A percentile compares a stretch with the other conserved stretches of the same genome.
These are phyloP conservation scores for Salix arbutifolia DNA, from an alignment of 345 rosid species.

Conservation along the genomic window DNA sequence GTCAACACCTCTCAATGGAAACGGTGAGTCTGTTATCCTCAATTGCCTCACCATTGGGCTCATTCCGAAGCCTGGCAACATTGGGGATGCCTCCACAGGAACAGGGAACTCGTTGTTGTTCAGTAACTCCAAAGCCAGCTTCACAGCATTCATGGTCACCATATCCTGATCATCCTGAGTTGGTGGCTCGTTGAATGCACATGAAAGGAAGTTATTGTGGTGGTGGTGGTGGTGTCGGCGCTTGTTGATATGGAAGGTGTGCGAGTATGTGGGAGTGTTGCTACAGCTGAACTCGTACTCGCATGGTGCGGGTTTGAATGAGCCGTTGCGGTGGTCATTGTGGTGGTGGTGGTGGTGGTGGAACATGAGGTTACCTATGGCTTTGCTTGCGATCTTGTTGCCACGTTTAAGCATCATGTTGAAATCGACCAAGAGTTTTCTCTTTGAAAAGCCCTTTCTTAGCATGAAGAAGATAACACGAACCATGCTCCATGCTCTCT, in stretches of 20 bases:
- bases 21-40: conserved; percentile 94
- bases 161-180: conserved; percentile 49
- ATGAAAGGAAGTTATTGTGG: conserved; percentile 45
- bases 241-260: conserved; percentile 36
- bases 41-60: conserved; percentile 74
- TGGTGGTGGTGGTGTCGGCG: conserved; percentile 20
- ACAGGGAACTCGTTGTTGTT: conserved; percentile 27
- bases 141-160: conserved; percentile 37
- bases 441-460: conserved; percentile 58
- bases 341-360: conserved; percentile 43
- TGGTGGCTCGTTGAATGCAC: conserved; percentile 55
- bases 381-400: conserved; percentile 61
- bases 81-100: conserved; percentile 56
- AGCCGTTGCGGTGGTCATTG: conserved; percentile 13
- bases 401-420: conserved; percentile 75
- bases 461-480: conserved; percentile 67
- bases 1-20: conserved; percentile 56
- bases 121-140: conserved; percentile 55
- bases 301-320: conserved; percentile 8
- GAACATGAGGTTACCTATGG: conserved; percentile 57
- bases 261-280: conserved; percentile 64
- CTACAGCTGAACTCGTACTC: conserved; percentile 98
- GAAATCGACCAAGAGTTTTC: conserved; percentile 61
- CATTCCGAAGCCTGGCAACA: conserved; percentile 71
- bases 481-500: conserved; percentile 55